These are phyloP conservation scores for Linnemannia schmuckeri DNA, from an alignment of 192 early-diverging fungal species.

Conservation along the genomic window DNA sequence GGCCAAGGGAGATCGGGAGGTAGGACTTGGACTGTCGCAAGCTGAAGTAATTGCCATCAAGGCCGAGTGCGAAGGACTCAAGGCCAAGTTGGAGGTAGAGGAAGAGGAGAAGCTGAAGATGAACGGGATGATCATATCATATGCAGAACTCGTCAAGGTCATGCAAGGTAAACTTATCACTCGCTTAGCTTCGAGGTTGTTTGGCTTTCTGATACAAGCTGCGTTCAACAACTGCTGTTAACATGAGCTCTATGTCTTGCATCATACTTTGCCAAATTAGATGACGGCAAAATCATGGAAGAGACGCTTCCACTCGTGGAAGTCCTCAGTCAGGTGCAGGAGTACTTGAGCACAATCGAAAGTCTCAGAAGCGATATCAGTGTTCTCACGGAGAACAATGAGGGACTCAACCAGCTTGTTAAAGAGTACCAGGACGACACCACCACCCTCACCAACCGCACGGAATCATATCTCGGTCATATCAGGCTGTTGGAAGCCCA, in stretches of 20 bases:
- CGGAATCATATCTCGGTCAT: constrained; percentile 16
- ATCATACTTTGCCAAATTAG: background rate
- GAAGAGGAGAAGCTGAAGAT: background rate
- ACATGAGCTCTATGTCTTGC: background rate
- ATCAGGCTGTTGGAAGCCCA: constrained; percentile 10
- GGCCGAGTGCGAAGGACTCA: background rate
- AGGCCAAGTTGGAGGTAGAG: background rate
- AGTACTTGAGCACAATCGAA: constrained; percentile 5
- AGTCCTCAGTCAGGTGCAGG: background rate
- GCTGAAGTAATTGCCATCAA: background rate
- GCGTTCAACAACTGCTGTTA: background rate
- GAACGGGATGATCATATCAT: constrained; percentile 8
- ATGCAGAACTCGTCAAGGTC: background rate
- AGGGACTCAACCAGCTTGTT: constrained; percentile 14
- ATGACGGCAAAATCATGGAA: constrained; percentile 16
- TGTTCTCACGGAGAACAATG: constrained; percentile 3
- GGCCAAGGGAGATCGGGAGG: background rate
- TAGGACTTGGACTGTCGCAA: background rate
- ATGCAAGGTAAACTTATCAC: constrained; percentile 13
- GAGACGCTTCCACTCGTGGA: background rate
- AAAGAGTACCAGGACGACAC: constrained; percentile 3
- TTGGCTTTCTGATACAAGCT: background rate
- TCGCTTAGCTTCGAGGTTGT: too few relatives aligned
- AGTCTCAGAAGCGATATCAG: background rate
- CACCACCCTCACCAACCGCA: constrained; percentile 10